These are phyloP conservation scores for Yamadazyma membranifaciens DNA, from an alignment of 1,139 yeast species.

Conservation along the genomic window DNA sequence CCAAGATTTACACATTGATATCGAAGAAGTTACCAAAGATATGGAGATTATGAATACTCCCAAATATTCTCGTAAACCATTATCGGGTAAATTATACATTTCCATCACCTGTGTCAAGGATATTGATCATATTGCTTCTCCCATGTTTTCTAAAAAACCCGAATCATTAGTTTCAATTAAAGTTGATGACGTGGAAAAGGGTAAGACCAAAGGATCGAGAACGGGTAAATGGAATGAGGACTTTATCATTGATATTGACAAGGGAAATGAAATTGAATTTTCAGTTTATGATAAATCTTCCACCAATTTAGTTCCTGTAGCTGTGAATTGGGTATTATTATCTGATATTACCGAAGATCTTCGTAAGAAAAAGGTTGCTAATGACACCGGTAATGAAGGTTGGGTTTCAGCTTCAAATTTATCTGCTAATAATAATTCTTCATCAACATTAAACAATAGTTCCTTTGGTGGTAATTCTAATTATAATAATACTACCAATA, in stretches of 20 bases:
- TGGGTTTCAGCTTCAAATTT: slow-evolving; percentile 83
- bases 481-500: neutral
- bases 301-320: slow-evolving; percentile 76
- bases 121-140: slow-evolving; percentile 89
- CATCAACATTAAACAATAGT: neutral
- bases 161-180: slow-evolving; percentile 78
- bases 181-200: slow-evolving; percentile 83
- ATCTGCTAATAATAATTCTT: slow-evolving; percentile 19
- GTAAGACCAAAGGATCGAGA: slow-evolving; percentile 71
- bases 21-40: slow-evolving; percentile 63
- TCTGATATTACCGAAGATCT: slow-evolving; percentile 92
- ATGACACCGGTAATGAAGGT: slow-evolving; percentile 68
- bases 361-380: slow-evolving; percentile 83
- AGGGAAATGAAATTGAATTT: slow-evolving; percentile 87
- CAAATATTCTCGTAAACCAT: slow-evolving; percentile 75
- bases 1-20: slow-evolving; percentile 79
- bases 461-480: neutral
- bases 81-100: slow-evolving; percentile 74
- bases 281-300: slow-evolving; percentile 81
- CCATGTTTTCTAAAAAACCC: slow-evolving; percentile 70
- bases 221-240: slow-evolving; percentile 85
- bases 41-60: slow-evolving; percentile 65
- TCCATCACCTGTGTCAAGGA: slow-evolving; percentile 77
- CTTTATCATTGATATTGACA: slow-evolving; percentile 76
- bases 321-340: slow-evolving; percentile 83